Evolutionary conservation across 2,329 filamentous ascomycete genomes (phyloP).

Genomic region (Colletotrichum lindemuthianum): DNA sequence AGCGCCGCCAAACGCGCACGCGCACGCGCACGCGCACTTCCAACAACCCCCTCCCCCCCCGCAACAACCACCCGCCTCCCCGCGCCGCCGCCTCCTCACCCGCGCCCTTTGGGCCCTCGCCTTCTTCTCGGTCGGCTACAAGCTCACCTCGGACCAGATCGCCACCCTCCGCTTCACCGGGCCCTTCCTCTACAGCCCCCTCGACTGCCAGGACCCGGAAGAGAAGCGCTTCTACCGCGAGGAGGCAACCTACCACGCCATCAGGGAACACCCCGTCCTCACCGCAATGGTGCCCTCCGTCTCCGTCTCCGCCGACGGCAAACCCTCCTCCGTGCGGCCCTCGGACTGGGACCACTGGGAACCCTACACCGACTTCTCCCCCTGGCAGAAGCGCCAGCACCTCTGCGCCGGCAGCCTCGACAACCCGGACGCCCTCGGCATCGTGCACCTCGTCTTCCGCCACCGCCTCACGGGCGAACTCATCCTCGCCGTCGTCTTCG

Average conservation of each 20-base stretch:
- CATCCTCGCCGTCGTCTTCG: constrained; percentile 45
- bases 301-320: not conserved
- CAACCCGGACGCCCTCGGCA: constrained; percentile 40
- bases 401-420: constrained; percentile 47
- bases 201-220: constrained; percentile 5
- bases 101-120: constrained; percentile 23
- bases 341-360: constrained; percentile 29
- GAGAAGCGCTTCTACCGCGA: constrained; percentile 4
- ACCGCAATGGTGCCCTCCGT: constrained; percentile 8
- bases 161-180: constrained; percentile 8
- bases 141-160: constrained; percentile 21
- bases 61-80: constrained; percentile 4
- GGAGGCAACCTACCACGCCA: not conserved
- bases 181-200: constrained; percentile 17
- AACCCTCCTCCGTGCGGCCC: not conserved
- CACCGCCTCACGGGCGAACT: constrained; percentile 41
- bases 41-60: not conserved
- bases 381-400: constrained; percentile 41
- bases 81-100: constrained; percentile 19
- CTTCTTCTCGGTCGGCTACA: constrained; percentile 31
- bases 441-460: constrained; percentile 49
- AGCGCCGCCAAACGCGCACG: not conserved
- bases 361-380: constrained; percentile 18
- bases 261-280: constrained; percentile 8
- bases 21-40: no score